These are phyloP conservation scores for Tetraselmis chui DNA, from an alignment of 139 green algal genomes.

Conservation along the genomic window DNA sequence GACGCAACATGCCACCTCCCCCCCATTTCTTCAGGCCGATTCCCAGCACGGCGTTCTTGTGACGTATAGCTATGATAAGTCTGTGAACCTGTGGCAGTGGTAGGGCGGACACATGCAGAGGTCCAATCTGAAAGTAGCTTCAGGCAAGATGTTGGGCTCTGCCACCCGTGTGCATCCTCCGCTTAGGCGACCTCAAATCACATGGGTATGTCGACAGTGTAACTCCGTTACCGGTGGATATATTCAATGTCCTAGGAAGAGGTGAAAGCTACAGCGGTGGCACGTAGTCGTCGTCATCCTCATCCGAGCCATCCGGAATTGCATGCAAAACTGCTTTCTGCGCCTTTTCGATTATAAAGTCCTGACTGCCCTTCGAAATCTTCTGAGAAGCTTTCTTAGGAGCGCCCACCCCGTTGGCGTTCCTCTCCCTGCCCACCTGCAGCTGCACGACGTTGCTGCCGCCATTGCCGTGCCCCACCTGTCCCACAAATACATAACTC, in stretches of 20 bases:
- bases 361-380: background rate
- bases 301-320: background rate
- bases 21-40: slow-evolving; percentile 25
- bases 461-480: too few relatives aligned
- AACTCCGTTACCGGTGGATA: background rate
- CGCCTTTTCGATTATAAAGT: background rate
- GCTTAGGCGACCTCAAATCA: too few relatives aligned
- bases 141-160: background rate
- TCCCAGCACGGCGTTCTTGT: slow-evolving; percentile 31
- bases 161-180: background rate
- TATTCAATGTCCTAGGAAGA: background rate
- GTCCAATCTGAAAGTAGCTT: background rate
- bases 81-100: slow-evolving; percentile 26
- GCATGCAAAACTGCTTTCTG: background rate
- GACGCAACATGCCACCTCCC: too few relatives aligned
- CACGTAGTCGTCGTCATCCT: background rate
- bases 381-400: too few relatives aligned
- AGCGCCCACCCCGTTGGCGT: background rate
- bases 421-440: background rate
- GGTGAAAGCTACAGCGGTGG: background rate
- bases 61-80: slow-evolving; percentile 51
- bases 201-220: background rate
- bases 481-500: background rate
- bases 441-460: background rate
- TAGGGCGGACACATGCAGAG: background rate